These are phyloP conservation scores for Warburgia ugandensis DNA, from an alignment of 164 flowering plant genomes.

Conservation along the genomic window DNA sequence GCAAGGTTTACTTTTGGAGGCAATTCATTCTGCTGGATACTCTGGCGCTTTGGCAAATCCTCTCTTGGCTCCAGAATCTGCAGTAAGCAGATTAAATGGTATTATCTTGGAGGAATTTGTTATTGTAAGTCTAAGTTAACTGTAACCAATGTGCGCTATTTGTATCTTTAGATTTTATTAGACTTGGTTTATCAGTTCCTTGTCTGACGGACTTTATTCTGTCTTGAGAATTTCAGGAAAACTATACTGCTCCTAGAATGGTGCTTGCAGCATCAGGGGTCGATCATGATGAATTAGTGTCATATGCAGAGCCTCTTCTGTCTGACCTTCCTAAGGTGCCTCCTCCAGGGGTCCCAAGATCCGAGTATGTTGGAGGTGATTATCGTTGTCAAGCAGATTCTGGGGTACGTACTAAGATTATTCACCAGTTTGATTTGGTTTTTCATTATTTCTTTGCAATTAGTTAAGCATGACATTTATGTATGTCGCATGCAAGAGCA, in stretches of 20 bases:
- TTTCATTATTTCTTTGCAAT: neutral
- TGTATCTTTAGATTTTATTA: neutral
- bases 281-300: conserved; percentile 71
- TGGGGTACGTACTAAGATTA: conserved; percentile 42
- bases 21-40: conserved; percentile 82
- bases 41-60: conserved; percentile 75
- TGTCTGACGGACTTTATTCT: neutral
- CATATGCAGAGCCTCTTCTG: conserved; percentile 75
- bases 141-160: neutral
- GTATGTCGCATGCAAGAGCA: conserved; percentile 14
- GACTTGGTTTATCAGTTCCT: too few relatives aligned
- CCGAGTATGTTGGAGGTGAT: conserved; percentile 80
- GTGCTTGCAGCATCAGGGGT: conserved; percentile 94
- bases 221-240: conserved; percentile 40
- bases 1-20: conserved; percentile 75
- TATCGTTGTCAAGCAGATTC: conserved; percentile 63
- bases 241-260: conserved; percentile 81
- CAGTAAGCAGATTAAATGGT: conserved; percentile 43
- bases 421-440: neutral
- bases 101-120: conserved; percentile 70
- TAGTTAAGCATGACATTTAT: neutral
- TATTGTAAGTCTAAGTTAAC: conserved; percentile 34
- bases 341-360: conserved; percentile 42
- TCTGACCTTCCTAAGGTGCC: conserved; percentile 68
- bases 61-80: conserved; percentile 72